Conservation (phyloP, 2,329 filamentous ascomycete genomes). For the Periconia sp. region DNA sequence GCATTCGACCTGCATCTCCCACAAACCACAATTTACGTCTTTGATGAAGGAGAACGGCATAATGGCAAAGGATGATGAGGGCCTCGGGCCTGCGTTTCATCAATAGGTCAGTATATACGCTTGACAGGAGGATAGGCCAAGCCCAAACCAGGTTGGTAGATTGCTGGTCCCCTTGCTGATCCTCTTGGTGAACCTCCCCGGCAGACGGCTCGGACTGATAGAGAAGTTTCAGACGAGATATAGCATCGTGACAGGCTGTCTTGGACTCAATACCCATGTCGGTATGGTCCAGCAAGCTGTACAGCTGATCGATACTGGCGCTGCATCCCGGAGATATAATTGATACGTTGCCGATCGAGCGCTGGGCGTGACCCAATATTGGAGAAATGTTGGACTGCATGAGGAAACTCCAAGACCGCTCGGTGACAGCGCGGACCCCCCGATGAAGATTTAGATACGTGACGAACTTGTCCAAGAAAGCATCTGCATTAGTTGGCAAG, state of each 20-base stretch:
- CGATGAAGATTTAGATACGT: conserved; percentile 24
- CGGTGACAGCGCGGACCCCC: conserved; percentile 18
- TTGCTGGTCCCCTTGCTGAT: background rate
- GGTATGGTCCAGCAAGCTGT: conserved; percentile 13
- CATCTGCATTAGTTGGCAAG: conserved; percentile 10
- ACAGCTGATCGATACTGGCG: conserved; percentile 9
- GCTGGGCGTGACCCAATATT: conserved; percentile 10
- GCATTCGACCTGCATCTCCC: conserved; percentile 15
- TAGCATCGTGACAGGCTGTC: conserved; percentile 17
- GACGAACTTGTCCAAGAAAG: conserved; percentile 22
- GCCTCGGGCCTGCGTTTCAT: conserved; percentile 23
- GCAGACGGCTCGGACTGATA: conserved; percentile 12
- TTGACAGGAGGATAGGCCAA: conserved; percentile 25
- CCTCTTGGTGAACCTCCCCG: background rate
- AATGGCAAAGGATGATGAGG: conserved; percentile 28
- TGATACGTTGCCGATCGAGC: conserved; percentile 7
- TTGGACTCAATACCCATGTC: conserved; percentile 10
- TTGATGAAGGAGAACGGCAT: conserved; percentile 25
- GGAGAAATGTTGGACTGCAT: conserved; percentile 15
- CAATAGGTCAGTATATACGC: conserved; percentile 22
- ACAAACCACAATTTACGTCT: conserved; percentile 23
- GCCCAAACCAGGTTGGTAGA: conserved; percentile 18
- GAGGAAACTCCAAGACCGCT: conserved; percentile 18
- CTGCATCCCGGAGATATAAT: conserved; percentile 9
- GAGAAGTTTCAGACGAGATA: conserved; percentile 16